phyloP scores from a whole-genome alignment of 768 basidiomycete species.

The Lentinula boryana region DNA sequence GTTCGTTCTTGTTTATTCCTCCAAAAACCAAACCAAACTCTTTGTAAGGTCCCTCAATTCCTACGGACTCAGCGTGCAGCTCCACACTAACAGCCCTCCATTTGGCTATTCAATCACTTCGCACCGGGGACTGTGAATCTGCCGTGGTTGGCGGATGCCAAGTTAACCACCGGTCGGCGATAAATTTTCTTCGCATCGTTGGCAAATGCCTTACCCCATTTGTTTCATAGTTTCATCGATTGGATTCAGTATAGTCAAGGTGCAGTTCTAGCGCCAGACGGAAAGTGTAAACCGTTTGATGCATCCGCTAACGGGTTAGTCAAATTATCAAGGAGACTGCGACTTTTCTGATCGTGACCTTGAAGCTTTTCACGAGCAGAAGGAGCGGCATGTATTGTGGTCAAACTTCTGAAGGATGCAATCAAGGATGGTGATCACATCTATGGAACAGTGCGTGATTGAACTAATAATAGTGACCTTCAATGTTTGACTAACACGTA shows the following conservation, averaged over 20 bases:
- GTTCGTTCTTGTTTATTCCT: background rate
- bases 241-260: slow-evolving; percentile 26
- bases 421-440: slow-evolving; percentile 32
- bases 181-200: background rate
- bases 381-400: slow-evolving; percentile 29
- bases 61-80: slow-evolving; percentile 40
- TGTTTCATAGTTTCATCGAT: slow-evolving; percentile 7
- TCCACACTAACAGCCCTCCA: slow-evolving; percentile 41
- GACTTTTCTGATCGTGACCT: background rate
- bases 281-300: slow-evolving; percentile 30
- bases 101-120: slow-evolving; percentile 38
- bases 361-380: slow-evolving; percentile 32
- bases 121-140: slow-evolving; percentile 37
- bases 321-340: background rate
- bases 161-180: slow-evolving; percentile 30
- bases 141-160: slow-evolving; percentile 42
- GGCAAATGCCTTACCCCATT: slow-evolving; percentile 13
- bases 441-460: slow-evolving; percentile 28
- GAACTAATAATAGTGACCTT: background rate
- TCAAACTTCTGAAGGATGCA: slow-evolving; percentile 33
- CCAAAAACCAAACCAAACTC: background rate
- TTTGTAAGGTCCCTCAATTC: slow-evolving; percentile 34
- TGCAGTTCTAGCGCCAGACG: slow-evolving; percentile 28
- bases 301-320: slow-evolving; percentile 24
- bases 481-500: background rate